These are phyloP conservation scores for Pleurotus tuoliensis DNA, from an alignment of 768 basidiomycete species.

Conservation along the genomic window DNA sequence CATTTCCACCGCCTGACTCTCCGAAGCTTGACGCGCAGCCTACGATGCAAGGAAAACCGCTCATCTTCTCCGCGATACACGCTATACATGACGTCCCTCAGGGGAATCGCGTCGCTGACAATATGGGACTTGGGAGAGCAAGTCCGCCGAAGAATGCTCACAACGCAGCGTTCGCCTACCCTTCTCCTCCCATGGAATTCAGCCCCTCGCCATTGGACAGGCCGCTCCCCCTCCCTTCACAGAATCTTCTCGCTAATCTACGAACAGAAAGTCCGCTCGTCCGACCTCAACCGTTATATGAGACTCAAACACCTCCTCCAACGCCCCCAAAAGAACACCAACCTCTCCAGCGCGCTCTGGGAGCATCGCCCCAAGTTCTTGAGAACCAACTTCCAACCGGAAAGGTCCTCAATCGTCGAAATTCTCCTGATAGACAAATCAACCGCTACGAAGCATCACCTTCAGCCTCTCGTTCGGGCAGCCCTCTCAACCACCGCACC, in stretches of 20 bases:
- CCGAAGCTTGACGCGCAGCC: conserved; percentile 9
- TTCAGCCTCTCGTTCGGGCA: conserved; percentile 5
- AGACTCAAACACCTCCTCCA: not conserved
- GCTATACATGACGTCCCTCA: conserved; percentile 17
- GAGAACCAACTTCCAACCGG: not conserved
- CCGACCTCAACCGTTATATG: not conserved
- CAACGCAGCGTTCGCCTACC: not conserved
- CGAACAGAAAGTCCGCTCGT: not conserved
- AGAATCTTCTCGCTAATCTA: not conserved
- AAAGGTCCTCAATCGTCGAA: not conserved
- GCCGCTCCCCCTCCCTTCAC: not conserved
- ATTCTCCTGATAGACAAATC: not conserved
- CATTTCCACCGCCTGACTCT: conserved; percentile 8
- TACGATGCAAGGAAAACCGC: conserved; percentile 35
- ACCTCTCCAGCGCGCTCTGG: not conserved
- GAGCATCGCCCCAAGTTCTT: not conserved
- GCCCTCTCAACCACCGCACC: not conserved
- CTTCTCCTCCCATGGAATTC: conserved; percentile 8
- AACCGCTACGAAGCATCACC: not conserved
- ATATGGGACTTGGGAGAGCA: not conserved
- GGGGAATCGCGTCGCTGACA: conserved; percentile 9
- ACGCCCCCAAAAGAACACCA: not conserved
- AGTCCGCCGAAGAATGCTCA: not conserved
- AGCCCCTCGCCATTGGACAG: conserved; percentile 1
- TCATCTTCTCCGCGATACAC: conserved; percentile 62